phyloP scores from a whole-genome alignment of 108 stramenopile genomes.

The Fragilariopsis cylindrus region DNA sequence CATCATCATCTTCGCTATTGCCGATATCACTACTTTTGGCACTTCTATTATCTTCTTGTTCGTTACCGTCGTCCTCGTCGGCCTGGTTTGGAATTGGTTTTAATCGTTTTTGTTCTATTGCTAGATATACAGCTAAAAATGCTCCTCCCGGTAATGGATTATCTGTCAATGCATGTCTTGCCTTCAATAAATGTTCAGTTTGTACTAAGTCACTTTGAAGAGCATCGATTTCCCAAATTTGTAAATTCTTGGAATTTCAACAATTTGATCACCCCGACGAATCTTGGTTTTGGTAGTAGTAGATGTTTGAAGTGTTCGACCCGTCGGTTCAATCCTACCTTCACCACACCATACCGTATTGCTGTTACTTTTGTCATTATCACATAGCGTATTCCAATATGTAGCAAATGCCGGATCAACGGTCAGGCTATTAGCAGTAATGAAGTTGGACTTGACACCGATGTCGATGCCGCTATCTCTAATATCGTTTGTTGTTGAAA shows the following conservation, averaged over 20 bases:
- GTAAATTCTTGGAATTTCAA: conserved; percentile 66
- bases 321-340: conserved; percentile 10
- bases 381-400: conserved; percentile 1
- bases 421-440: background rate
- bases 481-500: background rate
- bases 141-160: conserved; percentile 69
- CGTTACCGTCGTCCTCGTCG: background rate
- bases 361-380: background rate
- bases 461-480: background rate
- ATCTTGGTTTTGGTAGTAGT: conserved; percentile 25
- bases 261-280: conserved; percentile 44
- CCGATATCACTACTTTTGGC: background rate
- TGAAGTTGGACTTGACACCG: background rate
- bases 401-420: conserved; percentile 7
- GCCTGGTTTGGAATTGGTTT: background rate
- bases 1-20: background rate
- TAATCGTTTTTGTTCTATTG: conserved; percentile 14
- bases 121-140: conserved; percentile 66
- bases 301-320: conserved; percentile 30
- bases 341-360: conserved; percentile 17
- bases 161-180: conserved; percentile 50
- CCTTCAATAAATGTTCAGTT: conserved; percentile 40
- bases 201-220: conserved; percentile 64
- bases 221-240: conserved; percentile 89
- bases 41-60: background rate